Conservation (phyloP, 192 early-diverging fungal genomes). For the Coemansia sp. region DNA sequence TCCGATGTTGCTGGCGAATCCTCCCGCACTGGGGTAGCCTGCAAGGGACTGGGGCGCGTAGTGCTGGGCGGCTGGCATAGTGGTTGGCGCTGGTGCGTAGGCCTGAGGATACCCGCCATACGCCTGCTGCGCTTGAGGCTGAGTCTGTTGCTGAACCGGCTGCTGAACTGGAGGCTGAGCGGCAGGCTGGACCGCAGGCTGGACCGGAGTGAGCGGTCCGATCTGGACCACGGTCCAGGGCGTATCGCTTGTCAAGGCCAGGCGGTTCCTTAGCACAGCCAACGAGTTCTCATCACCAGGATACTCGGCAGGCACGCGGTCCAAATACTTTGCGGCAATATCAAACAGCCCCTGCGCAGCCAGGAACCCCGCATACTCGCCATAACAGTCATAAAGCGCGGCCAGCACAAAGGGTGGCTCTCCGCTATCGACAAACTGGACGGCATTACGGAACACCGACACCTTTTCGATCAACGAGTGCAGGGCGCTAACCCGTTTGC, state of each 20-base stretch:
- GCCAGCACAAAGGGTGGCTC: conserved; percentile 47
- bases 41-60: conserved; percentile 8
- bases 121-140: conserved; percentile 8
- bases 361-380: conserved; percentile 81
- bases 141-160: conserved; percentile 15
- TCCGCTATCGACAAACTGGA: conserved; percentile 81
- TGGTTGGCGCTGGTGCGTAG: conserved; percentile 7
- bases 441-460: conserved; percentile 89
- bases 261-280: conserved; percentile 72
- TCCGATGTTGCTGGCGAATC: conserved; percentile 15
- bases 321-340: conserved; percentile 77
- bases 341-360: conserved; percentile 75
- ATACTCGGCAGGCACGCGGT: conserved; percentile 72
- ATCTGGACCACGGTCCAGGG: conserved; percentile 45
- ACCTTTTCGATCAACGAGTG: conserved; percentile 89
- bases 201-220: conserved; percentile 17
- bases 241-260: conserved; percentile 40
- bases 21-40: conserved; percentile 7
- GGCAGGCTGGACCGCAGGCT: conserved; percentile 8
- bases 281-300: conserved; percentile 49
- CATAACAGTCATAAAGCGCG: conserved; percentile 79
- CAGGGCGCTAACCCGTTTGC: conserved; percentile 40
- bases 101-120: conserved; percentile 8
- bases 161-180: conserved; percentile 16
- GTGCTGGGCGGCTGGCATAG: conserved; percentile 36